Base-by-base conservation (phyloP, 2,329 filamentous ascomycete genomes). In the Purpureocillium lavendulum region DNA sequence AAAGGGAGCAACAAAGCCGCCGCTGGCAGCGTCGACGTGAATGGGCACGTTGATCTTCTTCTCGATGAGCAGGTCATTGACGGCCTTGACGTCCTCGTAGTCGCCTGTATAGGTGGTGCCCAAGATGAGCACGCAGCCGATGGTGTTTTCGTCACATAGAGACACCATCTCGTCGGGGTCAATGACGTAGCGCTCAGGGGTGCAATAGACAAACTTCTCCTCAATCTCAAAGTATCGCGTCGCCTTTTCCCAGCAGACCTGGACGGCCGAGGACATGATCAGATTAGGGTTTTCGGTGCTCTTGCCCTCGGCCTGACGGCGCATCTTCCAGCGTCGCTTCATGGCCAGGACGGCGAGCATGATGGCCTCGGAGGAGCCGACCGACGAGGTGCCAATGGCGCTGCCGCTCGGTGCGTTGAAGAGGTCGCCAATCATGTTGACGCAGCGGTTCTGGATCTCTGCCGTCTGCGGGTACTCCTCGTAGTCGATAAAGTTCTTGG, bases 221-320 rank as follows among this genome's bases (percentile, higher is more conserved):
- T 96, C 90, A 32, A 96, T 77, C 54, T 97, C 90, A 53, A 94
- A 92, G 67, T 94, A 94, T 38, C 87, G 75, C 4, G 83, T 79
- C 1, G 84, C 82, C 70, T 96, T 96, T 63, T 96, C 88, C 89
- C 89, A 96, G 72, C 88, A 95, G 31, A 96, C 90, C 66, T 97
- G 90, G 2, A 96, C 90, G 26, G 90, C 89, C 18, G 86, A 87
- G 53, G 86, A 92, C 90, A 97, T 96, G 70, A 97, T 69, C 45
- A 97, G 82, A 65, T 97, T 97, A 40, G 90, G 90, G 33, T 75
- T 75, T 46, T 88, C 85, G 44, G 62, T 76, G 40, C 87, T 76
- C 68, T 94, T 92, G 45, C 88, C 89, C 51, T 78, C 85, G 4
- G 84, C 87, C 59, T 83, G 77, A 52, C 87, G 82, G 66, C 81